A percentile compares a stretch with the other conserved stretches of the same genome.
These are phyloP conservation scores for Yamadazyma paraphyllophila DNA, from an alignment of 805 yeast genomes.

Conservation along the genomic window DNA sequence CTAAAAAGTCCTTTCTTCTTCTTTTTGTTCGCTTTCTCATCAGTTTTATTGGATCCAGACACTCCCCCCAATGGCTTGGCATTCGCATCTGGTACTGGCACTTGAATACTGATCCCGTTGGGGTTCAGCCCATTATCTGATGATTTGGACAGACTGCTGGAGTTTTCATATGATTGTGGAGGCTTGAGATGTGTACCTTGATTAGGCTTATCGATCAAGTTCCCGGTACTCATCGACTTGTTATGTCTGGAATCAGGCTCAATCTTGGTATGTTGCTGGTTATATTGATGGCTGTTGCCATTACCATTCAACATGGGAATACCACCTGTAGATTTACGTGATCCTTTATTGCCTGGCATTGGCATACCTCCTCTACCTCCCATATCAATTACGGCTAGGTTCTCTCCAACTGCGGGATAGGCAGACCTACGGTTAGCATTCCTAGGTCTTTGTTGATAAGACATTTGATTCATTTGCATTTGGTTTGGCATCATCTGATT, in stretches of 20 bases:
- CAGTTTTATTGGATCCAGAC: conserved; percentile 16
- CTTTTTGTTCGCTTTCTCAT: conserved; percentile 17
- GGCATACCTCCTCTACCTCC: conserved; percentile 52
- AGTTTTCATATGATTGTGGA: conserved; percentile 15
- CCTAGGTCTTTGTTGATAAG: conserved; percentile 22
- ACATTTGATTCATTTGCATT: conserved; percentile 11
- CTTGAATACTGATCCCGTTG: conserved; percentile 14
- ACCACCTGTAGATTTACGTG: conserved; percentile 17
- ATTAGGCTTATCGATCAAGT: conserved; percentile 12
- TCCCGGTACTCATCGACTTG: conserved; percentile 15
- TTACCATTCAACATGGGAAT: conserved; percentile 10
- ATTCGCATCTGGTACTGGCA: conserved; percentile 14
- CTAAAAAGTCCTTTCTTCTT: conserved; percentile 28
- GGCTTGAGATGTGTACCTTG: conserved; percentile 19
- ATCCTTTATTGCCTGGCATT: conserved; percentile 25
- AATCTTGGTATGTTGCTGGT: not conserved
- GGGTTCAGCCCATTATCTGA: conserved; percentile 19
- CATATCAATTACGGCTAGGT: conserved; percentile 33
- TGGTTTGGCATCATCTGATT: conserved; percentile 8
- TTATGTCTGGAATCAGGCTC: conserved; percentile 7
- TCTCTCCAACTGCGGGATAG: conserved; percentile 29
- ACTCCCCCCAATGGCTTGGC: conserved; percentile 32
- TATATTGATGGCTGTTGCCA: conserved; percentile 4
- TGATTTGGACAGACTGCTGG: conserved; percentile 10
- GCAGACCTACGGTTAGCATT: conserved; percentile 36